Evolutionary conservation across 2,329 filamentous ascomycete genomes (phyloP).

Genomic region (Epichloe sp.): DNA sequence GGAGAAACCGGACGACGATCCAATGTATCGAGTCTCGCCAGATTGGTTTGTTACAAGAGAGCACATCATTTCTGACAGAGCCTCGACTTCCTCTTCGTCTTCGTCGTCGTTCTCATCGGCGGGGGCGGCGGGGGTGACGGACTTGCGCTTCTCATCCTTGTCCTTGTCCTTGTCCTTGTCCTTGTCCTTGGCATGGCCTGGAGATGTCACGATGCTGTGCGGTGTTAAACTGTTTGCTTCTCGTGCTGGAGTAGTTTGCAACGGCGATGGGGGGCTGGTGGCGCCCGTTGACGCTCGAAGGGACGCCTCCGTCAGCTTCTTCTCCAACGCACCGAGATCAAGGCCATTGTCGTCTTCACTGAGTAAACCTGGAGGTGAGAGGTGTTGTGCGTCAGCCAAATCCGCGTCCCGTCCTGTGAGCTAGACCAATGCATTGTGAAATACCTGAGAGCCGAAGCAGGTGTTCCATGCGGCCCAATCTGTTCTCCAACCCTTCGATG

Average conservation of each 20-base stretch:
- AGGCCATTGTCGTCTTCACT: conserved; percentile 77
- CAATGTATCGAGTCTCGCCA: conserved; percentile 92
- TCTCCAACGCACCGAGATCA: conserved; percentile 80
- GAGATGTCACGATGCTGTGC: conserved; percentile 42
- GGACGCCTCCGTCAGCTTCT: conserved; percentile 50
- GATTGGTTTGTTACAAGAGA: conserved; percentile 89
- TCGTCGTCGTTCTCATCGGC: conserved; percentile 29
- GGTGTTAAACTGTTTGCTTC: conserved; percentile 34
- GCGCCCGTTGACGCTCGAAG: conserved; percentile 34
- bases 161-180: conserved; percentile 22
- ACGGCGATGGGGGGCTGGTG: conserved; percentile 35
- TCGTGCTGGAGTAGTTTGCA: conserved; percentile 29
- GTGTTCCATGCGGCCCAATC: conserved; percentile 90
- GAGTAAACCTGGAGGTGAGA: conserved; percentile 45
- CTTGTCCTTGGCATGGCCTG: conserved; percentile 25
- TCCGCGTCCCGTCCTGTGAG: neutral
- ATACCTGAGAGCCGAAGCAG: conserved; percentile 67
- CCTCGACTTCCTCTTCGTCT: conserved; percentile 60
- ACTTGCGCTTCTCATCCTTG: conserved; percentile 21
- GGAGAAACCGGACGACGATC: conserved; percentile 96
- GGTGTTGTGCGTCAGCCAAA: neutral
- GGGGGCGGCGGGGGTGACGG: conserved; percentile 17
- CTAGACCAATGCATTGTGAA: neutral
- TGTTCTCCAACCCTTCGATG: conserved; percentile 91
- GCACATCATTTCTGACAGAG: conserved; percentile 96